Evolutionary conservation across 352 stramenopile genomes (phyloP).

Genomic region (Globisporangium nagaii): DNA sequence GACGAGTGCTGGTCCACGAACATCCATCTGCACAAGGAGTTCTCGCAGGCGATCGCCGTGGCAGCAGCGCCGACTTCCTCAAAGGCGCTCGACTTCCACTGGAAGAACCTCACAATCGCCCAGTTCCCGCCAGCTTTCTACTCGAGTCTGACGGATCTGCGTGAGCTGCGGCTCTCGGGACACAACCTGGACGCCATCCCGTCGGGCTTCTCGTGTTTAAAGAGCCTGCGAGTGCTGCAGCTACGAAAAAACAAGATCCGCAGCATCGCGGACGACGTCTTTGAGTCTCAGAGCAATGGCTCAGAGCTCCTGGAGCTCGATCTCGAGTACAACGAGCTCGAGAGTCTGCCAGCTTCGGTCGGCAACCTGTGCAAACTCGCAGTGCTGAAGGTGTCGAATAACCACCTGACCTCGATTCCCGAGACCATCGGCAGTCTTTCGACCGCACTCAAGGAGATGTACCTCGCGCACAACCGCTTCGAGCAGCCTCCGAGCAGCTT

Average conservation of each 20-base stretch:
- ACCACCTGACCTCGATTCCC: slow-evolving; percentile 33
- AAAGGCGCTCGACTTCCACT: slow-evolving; percentile 55
- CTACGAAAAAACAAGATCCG: slow-evolving; percentile 57
- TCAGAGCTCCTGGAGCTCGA: slow-evolving; percentile 48
- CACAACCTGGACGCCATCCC: slow-evolving; percentile 40
- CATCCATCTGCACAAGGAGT: slow-evolving; percentile 56
- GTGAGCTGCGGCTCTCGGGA: slow-evolving; percentile 58
- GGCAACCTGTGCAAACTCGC: slow-evolving; percentile 30
- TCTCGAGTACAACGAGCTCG: slow-evolving; percentile 59
- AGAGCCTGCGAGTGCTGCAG: slow-evolving; percentile 46
- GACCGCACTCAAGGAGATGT: slow-evolving; percentile 23
- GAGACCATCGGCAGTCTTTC: slow-evolving; percentile 27
- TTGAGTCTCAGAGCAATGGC: slow-evolving; percentile 8
- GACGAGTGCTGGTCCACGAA: slow-evolving; percentile 64
- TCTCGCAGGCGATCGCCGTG: slow-evolving; percentile 30
- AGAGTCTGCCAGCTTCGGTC: slow-evolving; percentile 34
- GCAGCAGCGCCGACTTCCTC: slow-evolving; percentile 21
- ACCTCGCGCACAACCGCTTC: slow-evolving; percentile 57
- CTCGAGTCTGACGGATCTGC: slow-evolving; percentile 25
- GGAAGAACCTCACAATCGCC: slow-evolving; percentile 43
- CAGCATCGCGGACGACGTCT: slow-evolving; percentile 36
- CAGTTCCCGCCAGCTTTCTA: slow-evolving; percentile 51
- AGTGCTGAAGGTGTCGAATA: slow-evolving; percentile 42
- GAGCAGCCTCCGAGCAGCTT: slow-evolving; percentile 19
- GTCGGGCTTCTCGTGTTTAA: slow-evolving; percentile 26